Evolutionary conservation across 2,329 filamentous ascomycete genomes (phyloP).

Genomic region (Ophiostoma ulmi): DNA sequence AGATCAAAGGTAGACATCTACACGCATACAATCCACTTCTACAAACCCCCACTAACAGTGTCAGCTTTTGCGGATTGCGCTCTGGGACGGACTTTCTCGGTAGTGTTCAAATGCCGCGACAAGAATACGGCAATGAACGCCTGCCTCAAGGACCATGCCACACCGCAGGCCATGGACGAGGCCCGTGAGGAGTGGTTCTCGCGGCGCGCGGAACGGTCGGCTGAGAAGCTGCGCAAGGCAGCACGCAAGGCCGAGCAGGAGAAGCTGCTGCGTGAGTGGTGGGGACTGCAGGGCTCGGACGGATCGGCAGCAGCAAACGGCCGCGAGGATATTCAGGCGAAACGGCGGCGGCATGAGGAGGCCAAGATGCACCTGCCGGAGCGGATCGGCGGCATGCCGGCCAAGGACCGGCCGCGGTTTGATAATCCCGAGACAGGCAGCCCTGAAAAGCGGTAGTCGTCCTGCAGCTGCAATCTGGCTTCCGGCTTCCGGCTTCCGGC

Average conservation of each 20-base stretch:
- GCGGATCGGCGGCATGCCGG: slow-evolving; percentile 51
- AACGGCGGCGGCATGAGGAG: slow-evolving; percentile 46
- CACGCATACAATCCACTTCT: neutral
- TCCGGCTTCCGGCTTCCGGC: neutral
- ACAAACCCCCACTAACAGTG: slow-evolving; percentile 1
- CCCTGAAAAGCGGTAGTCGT: slow-evolving; percentile 5
- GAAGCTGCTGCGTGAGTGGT: slow-evolving; percentile 62
- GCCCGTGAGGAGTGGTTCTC: slow-evolving; percentile 93
- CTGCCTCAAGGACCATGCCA: slow-evolving; percentile 87
- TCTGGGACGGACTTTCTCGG: slow-evolving; percentile 75
- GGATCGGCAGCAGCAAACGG: slow-evolving; percentile 47
- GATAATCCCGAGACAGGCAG: slow-evolving; percentile 18
- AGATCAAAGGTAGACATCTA: slow-evolving; percentile 62
- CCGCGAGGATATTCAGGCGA: slow-evolving; percentile 44
- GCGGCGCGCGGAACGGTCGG: slow-evolving; percentile 63
- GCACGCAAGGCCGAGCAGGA: slow-evolving; percentile 57
- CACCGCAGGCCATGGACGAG: slow-evolving; percentile 75
- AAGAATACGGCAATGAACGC: slow-evolving; percentile 83
- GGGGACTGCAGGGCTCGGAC: slow-evolving; percentile 48
- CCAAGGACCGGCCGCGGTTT: slow-evolving; percentile 35
- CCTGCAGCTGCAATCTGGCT: neutral
- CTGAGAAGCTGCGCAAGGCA: slow-evolving; percentile 60
- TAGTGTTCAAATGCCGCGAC: slow-evolving; percentile 77
- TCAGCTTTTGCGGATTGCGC: slow-evolving; percentile 90
- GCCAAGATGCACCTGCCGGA: slow-evolving; percentile 51